Percentiles rank a stretch among this genome's conserved stretches.
Evolutionary conservation across 2,329 filamentous ascomycete species (phyloP).

Genomic region (Cercospora janseana): DNA sequence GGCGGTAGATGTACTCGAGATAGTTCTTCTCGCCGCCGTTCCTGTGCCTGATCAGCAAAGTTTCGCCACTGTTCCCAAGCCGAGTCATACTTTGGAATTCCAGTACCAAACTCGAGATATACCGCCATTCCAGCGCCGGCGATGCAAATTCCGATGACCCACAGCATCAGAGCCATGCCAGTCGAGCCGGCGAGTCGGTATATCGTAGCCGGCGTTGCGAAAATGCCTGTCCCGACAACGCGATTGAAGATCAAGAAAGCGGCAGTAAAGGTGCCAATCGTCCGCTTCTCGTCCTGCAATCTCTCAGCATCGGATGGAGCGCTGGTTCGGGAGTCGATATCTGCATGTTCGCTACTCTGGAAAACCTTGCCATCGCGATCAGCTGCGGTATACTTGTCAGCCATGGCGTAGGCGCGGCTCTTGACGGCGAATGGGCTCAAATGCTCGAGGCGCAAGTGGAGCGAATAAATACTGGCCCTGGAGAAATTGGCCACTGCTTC

Average conservation of each 20-base stretch:
- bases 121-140: conserved; percentile 55
- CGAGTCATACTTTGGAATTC: conserved; percentile 28
- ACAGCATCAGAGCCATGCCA: conserved; percentile 62
- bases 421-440: too few species aligned
- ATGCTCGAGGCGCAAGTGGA: too few species aligned
- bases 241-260: conserved; percentile 5
- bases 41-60: not conserved
- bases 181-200: conserved; percentile 59
- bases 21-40: conserved; percentile 63
- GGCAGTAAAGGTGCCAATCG: not conserved
- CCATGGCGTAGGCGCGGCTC: too few species aligned
- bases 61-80: conserved; percentile 61
- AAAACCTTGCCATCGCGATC: not conserved
- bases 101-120: conserved; percentile 57
- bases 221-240: not conserved
- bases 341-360: not conserved
- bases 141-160: conserved; percentile 61
- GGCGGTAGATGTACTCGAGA: conserved; percentile 64
- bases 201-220: conserved; percentile 53
- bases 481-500: too few species aligned
- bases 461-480: too few species aligned
- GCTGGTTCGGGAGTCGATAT: not conserved
- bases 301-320: not conserved
- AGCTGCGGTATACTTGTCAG: not conserved
- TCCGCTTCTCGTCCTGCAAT: not conserved